A percentile compares a stretch with the other conserved stretches of the same genome.
These are phyloP conservation scores for Gryganskiella cystojenkinii DNA, from an alignment of 192 early-diverging fungal species.

Conservation along the genomic window DNA sequence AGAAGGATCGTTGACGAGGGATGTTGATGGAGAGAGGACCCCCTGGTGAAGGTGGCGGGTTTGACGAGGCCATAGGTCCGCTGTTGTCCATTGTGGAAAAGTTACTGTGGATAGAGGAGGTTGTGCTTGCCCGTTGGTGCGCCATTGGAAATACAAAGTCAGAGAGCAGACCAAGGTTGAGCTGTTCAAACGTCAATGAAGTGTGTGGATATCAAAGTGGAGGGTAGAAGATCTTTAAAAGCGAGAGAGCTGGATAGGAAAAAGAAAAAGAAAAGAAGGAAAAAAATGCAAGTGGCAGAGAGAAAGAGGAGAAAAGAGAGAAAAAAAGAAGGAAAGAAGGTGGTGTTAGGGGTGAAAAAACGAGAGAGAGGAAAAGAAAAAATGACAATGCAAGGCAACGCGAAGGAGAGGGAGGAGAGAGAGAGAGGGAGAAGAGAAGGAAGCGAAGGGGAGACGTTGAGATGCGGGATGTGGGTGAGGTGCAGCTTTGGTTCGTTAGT, in stretches of 20 bases:
- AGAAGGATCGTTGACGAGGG: slow-evolving; percentile 49
- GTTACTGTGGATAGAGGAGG: slow-evolving; percentile 32
- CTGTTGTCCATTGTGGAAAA: slow-evolving; percentile 5
- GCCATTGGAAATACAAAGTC: slow-evolving; percentile 22
- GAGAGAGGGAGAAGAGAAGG: slow-evolving; percentile 1
- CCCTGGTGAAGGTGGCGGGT: background rate
- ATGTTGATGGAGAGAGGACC: slow-evolving; percentile 25
- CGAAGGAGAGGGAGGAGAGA: background rate
- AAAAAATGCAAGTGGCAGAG: background rate
- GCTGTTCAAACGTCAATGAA: background rate
- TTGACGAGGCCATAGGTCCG: background rate
- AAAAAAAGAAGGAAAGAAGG: slow-evolving; percentile 6
- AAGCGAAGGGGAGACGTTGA: background rate
- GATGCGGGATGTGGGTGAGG: background rate
- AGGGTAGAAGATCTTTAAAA: background rate
- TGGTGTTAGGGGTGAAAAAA: background rate
- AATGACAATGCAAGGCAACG: background rate
- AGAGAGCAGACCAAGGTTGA: background rate
- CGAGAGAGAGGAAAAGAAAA: background rate
- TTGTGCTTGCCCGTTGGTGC: slow-evolving; percentile 38
- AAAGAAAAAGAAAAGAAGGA: background rate
- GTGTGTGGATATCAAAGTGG: background rate
- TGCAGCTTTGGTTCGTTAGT: no score
- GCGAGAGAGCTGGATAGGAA: background rate
- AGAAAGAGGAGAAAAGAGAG: background rate